phyloP scores from a whole-genome alignment of 2,329 filamentous ascomycete genomes.

The Emergomyces orientalis region DNA sequence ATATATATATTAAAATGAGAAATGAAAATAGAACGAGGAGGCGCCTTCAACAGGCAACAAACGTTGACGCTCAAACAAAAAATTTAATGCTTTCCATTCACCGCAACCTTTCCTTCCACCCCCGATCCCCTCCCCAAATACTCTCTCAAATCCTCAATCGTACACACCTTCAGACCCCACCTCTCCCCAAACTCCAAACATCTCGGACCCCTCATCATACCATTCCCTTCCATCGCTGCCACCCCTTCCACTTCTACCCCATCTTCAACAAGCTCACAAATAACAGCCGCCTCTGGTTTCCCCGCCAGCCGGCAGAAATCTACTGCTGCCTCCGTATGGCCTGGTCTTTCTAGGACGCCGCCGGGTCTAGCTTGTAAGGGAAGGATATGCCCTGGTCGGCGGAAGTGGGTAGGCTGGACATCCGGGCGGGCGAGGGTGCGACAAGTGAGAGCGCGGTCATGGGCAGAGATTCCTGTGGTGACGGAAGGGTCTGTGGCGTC shows the following conservation, averaged over 20 bases:
- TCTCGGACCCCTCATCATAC: slow-evolving; percentile 85
- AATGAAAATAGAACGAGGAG: not conserved
- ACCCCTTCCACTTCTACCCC: slow-evolving; percentile 62
- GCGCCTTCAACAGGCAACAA: not conserved
- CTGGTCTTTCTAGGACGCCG: slow-evolving; percentile 67
- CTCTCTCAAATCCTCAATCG: slow-evolving; percentile 78
- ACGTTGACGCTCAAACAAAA: not conserved
- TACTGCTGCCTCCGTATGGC: slow-evolving; percentile 88
- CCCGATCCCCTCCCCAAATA: slow-evolving; percentile 59
- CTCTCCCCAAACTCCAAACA: slow-evolving; percentile 79
- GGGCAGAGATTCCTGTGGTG: slow-evolving; percentile 82
- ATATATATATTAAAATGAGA: not conserved
- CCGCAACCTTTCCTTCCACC: slow-evolving; percentile 42
- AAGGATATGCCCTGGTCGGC: slow-evolving; percentile 82
- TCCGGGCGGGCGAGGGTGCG: slow-evolving; percentile 61
- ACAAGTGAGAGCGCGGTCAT: slow-evolving; percentile 76
- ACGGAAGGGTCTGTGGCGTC: slow-evolving; percentile 65
- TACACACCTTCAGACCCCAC: slow-evolving; percentile 89
- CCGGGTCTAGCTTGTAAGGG: slow-evolving; percentile 71
- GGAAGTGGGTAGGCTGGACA: slow-evolving; percentile 53
- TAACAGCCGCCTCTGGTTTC: slow-evolving; percentile 65
- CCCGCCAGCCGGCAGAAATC: slow-evolving; percentile 83
- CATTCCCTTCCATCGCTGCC: slow-evolving; percentile 55
- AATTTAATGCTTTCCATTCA: slow-evolving; percentile 27
- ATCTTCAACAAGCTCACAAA: slow-evolving; percentile 86